A percentile compares a stretch with the other conserved stretches of the same genome.
These are phyloP conservation scores for Carpinus fangiana DNA, from an alignment of 306 rosid genomes.

Conservation along the genomic window DNA sequence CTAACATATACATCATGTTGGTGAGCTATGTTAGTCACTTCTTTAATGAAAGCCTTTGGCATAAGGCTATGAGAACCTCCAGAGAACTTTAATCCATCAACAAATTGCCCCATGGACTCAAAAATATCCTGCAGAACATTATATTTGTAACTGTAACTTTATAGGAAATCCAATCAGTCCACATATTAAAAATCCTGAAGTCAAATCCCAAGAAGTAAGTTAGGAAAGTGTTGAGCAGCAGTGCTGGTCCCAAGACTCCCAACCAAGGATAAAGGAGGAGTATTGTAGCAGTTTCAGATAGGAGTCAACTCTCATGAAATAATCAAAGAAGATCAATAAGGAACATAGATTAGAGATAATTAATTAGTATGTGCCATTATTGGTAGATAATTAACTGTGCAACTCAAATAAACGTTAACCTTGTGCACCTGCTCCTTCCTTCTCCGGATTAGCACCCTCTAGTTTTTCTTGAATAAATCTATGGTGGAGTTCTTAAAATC, in stretches of 20 bases:
- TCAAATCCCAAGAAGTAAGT: not conserved
- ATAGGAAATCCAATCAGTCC: not conserved
- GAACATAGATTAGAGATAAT: not conserved
- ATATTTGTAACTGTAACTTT: not conserved
- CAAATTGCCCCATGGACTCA: constrained; percentile 74
- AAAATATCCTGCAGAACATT: constrained; percentile 61
- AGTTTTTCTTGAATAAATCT: too few relatives aligned
- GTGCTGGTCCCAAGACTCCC: too few relatives aligned
- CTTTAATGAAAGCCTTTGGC: constrained; percentile 63
- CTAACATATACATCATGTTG: constrained; percentile 79
- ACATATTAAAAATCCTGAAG: not conserved
- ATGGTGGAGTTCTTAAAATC: not conserved
- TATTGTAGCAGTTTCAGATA: too few relatives aligned
- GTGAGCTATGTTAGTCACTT: constrained; percentile 80
- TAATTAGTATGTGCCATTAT: not conserved
- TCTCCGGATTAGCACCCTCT: not conserved
- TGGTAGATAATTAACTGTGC: not conserved
- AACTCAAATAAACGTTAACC: not conserved
- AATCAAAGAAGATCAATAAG: too few relatives aligned
- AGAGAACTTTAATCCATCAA: constrained; percentile 83
- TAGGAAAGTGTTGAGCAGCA: too few relatives aligned
- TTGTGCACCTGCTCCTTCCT: too few relatives aligned
- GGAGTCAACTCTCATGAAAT: too few relatives aligned
- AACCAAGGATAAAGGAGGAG: not conserved
- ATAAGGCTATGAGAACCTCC: constrained; percentile 86